Conservation (phyloP, 148 eudicot genomes). For the Rhododendron molle region DNA sequence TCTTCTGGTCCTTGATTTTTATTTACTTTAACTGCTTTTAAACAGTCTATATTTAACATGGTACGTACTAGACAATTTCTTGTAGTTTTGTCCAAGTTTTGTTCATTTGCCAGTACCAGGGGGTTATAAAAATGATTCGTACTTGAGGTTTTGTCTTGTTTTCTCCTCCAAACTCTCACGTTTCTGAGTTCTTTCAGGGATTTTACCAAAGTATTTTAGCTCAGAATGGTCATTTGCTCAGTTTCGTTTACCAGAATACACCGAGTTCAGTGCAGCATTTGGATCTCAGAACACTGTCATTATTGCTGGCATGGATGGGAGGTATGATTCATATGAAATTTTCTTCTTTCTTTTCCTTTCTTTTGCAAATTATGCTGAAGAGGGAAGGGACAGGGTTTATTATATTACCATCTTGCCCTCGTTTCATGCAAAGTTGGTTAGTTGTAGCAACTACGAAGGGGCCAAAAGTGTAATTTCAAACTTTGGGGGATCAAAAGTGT, state of each 20-base stretch:
- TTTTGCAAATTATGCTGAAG: background rate
- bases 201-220: slow-evolving; percentile 87
- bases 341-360: background rate
- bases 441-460: background rate
- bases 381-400: background rate
- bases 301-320: slow-evolving; percentile 86
- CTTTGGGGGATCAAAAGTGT: slow-evolving; percentile 14
- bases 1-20: background rate
- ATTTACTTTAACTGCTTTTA: background rate
- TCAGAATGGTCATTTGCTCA: slow-evolving; percentile 99
- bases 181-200: slow-evolving; percentile 42
- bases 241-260: slow-evolving; percentile 68
- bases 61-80: background rate
- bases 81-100: background rate
- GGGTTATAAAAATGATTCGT: background rate
- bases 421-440: background rate
- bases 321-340: slow-evolving; percentile 37
- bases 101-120: background rate
- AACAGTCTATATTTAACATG: background rate
- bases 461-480: slow-evolving; percentile 8
- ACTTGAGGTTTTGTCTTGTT: background rate
- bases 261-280: slow-evolving; percentile 75
- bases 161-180: background rate
- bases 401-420: background rate
- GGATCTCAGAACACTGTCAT: slow-evolving; percentile 74